These are phyloP conservation scores for Protomyces arabidopsidicola DNA, from an alignment of 1,139 yeast genomes.

Conservation along the genomic window DNA sequence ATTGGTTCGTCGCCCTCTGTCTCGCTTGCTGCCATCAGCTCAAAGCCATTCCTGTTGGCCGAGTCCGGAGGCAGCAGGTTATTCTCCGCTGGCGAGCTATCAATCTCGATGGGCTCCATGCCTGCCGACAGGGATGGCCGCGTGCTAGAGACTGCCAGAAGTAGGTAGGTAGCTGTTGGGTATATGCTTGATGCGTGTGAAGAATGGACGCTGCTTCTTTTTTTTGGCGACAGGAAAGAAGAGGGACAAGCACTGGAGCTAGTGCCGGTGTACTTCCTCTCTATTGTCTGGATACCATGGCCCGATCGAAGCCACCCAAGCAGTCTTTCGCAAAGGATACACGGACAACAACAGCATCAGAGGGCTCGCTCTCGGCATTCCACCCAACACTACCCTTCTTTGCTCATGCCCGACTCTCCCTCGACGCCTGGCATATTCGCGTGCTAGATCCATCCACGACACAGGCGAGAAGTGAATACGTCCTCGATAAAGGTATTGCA, in stretches of 20 bases:
- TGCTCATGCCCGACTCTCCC: conserved; percentile 64
- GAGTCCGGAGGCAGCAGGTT: not conserved
- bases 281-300: not conserved
- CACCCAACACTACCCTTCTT: conserved; percentile 56
- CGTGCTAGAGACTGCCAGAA: too few relatives aligned
- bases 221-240: too few relatives aligned
- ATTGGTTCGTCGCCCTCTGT: too few relatives aligned
- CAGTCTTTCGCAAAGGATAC: conserved; percentile 26
- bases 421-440: conserved; percentile 69
- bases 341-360: not conserved
- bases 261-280: too few relatives aligned
- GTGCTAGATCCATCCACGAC: conserved; percentile 54
- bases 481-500: conserved; percentile 53
- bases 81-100: not conserved
- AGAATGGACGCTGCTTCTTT: too few relatives aligned
- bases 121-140: not conserved
- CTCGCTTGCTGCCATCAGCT: too few relatives aligned
- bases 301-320: conserved; percentile 25
- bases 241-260: too few relatives aligned
- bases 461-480: conserved; percentile 43
- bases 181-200: too few relatives aligned
- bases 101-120: not conserved
- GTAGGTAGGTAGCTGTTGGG: too few relatives aligned
- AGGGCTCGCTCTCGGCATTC: conserved; percentile 39
- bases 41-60: too few relatives aligned